phyloP scores from a whole-genome alignment of 495 filamentous ascomycete species.

The Aspergillus homomorphus region DNA sequence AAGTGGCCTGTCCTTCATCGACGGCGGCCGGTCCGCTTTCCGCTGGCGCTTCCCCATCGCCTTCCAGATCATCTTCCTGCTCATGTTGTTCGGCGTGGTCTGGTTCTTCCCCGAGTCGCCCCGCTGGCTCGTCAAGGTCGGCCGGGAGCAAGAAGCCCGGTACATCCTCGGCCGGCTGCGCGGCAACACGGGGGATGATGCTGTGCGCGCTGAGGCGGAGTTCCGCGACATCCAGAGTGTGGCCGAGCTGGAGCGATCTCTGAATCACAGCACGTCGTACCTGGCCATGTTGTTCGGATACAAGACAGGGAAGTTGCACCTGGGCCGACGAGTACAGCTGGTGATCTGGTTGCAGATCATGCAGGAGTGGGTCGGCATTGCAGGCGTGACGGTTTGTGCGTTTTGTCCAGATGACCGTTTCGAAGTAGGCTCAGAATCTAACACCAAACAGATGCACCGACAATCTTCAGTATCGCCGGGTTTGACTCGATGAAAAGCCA shows the following conservation, averaged over 20 bases:
- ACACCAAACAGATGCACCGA: conserved; percentile 47
- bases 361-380: conserved; percentile 72
- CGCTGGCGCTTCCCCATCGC: conserved; percentile 69
- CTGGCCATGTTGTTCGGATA: conserved; percentile 62
- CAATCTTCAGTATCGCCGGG: conserved; percentile 66
- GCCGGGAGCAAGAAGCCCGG: conserved; percentile 58
- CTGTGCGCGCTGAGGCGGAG: conserved; percentile 54
- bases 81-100: conserved; percentile 46
- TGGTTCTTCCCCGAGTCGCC: conserved; percentile 68
- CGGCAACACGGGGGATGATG: conserved; percentile 54
- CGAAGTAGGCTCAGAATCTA: background rate
- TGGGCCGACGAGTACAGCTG: conserved; percentile 62
- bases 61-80: conserved; percentile 65
- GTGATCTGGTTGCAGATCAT: conserved; percentile 72
- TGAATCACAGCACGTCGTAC: conserved; percentile 53
- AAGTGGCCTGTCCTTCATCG: conserved; percentile 57
- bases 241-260: conserved; percentile 54
- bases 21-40: conserved; percentile 53
- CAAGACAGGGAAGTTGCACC: conserved; percentile 60
- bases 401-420: too few relatives aligned
- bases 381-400: conserved; percentile 63
- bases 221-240: conserved; percentile 61
- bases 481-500: conserved; percentile 57
- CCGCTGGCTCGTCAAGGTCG: conserved; percentile 61
- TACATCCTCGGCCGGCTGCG: conserved; percentile 62